phyloP scores from a whole-genome alignment of 2,329 filamentous ascomycete species.

The Arthrobotrys sphaeroides region DNA sequence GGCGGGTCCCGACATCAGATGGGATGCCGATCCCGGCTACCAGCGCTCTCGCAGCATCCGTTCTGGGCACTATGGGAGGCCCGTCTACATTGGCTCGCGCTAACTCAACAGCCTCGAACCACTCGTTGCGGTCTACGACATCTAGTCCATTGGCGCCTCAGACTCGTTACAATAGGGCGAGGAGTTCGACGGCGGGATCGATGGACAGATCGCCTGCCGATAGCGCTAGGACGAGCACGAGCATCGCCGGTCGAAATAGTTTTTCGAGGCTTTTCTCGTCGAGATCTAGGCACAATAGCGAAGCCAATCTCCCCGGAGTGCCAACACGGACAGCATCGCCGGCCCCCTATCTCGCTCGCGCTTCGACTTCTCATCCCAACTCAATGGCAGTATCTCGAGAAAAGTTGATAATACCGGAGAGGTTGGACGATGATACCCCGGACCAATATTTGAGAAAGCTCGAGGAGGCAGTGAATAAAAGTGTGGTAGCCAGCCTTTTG shows the following conservation, averaged over 20 bases:
- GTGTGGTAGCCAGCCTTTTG: conserved; percentile 82
- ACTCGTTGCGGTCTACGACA: conserved; percentile 66
- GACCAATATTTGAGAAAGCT: conserved; percentile 86
- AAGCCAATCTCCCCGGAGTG: conserved; percentile 70
- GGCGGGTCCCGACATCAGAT: conserved; percentile 39
- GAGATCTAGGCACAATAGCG: conserved; percentile 82
- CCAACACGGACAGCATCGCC: conserved; percentile 56
- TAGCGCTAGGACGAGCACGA: conserved; percentile 51
- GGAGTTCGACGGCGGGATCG: conserved; percentile 91
- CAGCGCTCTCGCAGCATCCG: conserved; percentile 62
- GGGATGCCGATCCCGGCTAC: conserved; percentile 33
- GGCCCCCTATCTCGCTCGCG: conserved; percentile 54
- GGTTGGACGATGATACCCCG: conserved; percentile 86
- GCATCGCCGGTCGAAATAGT: conserved; percentile 78
- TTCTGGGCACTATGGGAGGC: conserved; percentile 59
- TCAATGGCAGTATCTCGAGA: conserved; percentile 81
- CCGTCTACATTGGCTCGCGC: conserved; percentile 67
- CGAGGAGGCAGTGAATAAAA: conserved; percentile 80
- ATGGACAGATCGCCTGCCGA: conserved; percentile 64
- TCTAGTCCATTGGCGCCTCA: conserved; percentile 42
- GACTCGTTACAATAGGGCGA: conserved; percentile 38
- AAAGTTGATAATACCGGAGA: conserved; percentile 71
- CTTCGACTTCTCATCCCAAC: conserved; percentile 79
- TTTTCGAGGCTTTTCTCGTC: conserved; percentile 86
- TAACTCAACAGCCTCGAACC: conserved; percentile 72